Conservation (phyloP, 495 filamentous ascomycete species). For the Penicillium lividum region DNA sequence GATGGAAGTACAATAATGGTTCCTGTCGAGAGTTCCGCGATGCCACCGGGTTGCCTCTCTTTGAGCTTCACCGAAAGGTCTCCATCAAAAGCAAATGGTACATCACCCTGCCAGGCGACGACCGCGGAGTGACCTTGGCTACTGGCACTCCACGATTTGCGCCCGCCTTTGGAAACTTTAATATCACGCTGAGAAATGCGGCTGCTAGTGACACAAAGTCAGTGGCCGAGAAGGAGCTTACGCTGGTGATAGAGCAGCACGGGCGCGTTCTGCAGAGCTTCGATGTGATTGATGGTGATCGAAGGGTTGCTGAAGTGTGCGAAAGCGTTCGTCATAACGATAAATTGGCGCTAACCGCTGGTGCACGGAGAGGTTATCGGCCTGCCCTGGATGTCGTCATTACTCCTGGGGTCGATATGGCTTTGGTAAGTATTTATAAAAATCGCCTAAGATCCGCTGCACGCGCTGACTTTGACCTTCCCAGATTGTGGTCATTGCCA, state of each 20-base stretch:
- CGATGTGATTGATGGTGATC: conserved; percentile 27
- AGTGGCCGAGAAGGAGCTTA: conserved; percentile 23
- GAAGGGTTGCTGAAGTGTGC: conserved; percentile 23
- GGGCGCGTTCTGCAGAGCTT: conserved; percentile 20
- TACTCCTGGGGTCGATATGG: conserved; percentile 23
- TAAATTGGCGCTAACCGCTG: conserved; percentile 16
- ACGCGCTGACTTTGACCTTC: not conserved
- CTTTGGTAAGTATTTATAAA: conserved; percentile 15
- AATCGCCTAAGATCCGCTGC: not conserved
- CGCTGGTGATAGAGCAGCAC: conserved; percentile 17
- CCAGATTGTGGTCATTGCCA: not conserved
- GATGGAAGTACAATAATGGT: conserved; percentile 25
- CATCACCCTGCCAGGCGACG: conserved; percentile 28
- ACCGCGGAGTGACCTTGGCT: conserved; percentile 14
- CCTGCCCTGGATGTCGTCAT: conserved; percentile 24
- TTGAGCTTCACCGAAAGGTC: conserved; percentile 27
- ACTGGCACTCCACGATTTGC: conserved; percentile 15
- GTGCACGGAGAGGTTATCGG: conserved; percentile 13
- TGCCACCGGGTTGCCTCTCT: conserved; percentile 28
- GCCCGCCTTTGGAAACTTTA: conserved; percentile 13
- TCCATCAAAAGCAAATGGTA: conserved; percentile 19
- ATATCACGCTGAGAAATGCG: conserved; percentile 26
- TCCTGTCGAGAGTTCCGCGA: conserved; percentile 32
- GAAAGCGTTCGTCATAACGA: conserved; percentile 27
- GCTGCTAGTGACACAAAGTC: conserved; percentile 22